These are phyloP conservation scores for Dentipellis fragilis DNA, from an alignment of 768 basidiomycete species.

Conservation along the genomic window DNA sequence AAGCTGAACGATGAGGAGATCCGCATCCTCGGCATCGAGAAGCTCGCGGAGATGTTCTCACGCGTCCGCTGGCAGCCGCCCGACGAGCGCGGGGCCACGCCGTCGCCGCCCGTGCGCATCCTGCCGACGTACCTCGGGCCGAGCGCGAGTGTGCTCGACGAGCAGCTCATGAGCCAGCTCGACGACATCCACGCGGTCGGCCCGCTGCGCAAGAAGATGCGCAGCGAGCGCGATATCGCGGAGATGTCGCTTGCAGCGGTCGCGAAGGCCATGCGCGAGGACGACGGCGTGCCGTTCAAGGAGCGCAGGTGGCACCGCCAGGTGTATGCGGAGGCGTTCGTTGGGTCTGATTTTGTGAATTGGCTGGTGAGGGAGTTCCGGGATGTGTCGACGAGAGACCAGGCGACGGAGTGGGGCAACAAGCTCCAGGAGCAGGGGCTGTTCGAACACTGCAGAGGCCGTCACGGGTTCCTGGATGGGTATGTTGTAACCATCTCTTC, in stretches of 20 bases:
- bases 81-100: constrained; percentile 37
- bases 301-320: constrained; percentile 74
- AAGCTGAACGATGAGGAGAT: constrained; percentile 79
- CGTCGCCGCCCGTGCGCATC: constrained; percentile 57
- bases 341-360: constrained; percentile 79
- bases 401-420: constrained; percentile 71
- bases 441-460: constrained; percentile 72
- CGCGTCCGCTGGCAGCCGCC: constrained; percentile 71
- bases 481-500: too few species aligned
- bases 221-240: constrained; percentile 62
- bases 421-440: constrained; percentile 73
- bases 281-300: constrained; percentile 76
- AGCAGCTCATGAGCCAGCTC: constrained; percentile 65
- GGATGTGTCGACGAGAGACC: constrained; percentile 75
- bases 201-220: constrained; percentile 70
- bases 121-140: constrained; percentile 82
- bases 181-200: constrained; percentile 72
- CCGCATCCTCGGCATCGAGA: constrained; percentile 82
- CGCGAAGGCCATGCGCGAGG: constrained; percentile 79
- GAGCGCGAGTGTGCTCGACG: constrained; percentile 69
- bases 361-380: constrained; percentile 91
- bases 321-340: constrained; percentile 75
- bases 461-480: constrained; percentile 86
- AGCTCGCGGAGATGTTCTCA: constrained; percentile 81
- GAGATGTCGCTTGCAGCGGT: constrained; percentile 56